phyloP scores from a whole-genome alignment of 768 basidiomycete species.

The Kwoniella bestiolae region DNA sequence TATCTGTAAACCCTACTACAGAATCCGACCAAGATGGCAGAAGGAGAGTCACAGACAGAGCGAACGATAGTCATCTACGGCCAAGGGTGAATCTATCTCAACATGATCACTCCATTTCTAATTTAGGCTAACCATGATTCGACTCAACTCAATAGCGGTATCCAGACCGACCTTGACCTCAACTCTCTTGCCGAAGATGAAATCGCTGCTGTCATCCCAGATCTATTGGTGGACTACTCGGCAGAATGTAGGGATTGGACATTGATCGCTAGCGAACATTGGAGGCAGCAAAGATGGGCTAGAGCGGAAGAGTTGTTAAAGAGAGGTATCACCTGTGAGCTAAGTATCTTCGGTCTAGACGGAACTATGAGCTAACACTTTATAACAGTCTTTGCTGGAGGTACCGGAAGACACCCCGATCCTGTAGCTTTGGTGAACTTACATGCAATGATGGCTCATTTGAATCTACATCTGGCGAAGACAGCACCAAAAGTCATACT shows the following conservation, averaged over 20 bases:
- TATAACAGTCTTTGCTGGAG: slow-evolving; percentile 42
- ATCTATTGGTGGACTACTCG: slow-evolving; percentile 62
- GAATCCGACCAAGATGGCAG: slow-evolving; percentile 27
- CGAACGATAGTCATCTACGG: slow-evolving; percentile 42
- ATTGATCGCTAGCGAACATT: slow-evolving; percentile 78
- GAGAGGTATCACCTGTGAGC: slow-evolving; percentile 61
- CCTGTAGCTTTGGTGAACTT: slow-evolving; percentile 66
- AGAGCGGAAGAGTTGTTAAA: slow-evolving; percentile 77
- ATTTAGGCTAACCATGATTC: too few species aligned
- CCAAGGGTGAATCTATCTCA: slow-evolving; percentile 35
- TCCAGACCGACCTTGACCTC: slow-evolving; percentile 72
- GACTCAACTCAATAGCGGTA: slow-evolving; percentile 36
- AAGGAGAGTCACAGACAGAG: slow-evolving; percentile 10
- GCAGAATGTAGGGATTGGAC: slow-evolving; percentile 57
- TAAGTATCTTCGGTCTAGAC: neutral
- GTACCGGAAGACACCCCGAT: slow-evolving; percentile 60
- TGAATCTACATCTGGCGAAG: slow-evolving; percentile 77
- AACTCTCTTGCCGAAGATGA: slow-evolving; percentile 78
- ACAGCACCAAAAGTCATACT: slow-evolving; percentile 81
- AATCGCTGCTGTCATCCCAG: slow-evolving; percentile 63
- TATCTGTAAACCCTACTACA: neutral
- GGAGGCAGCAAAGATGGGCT: slow-evolving; percentile 73
- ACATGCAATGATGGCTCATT: slow-evolving; percentile 80
- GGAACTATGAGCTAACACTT: slow-evolving; percentile 9
- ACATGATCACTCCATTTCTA: neutral